Conservation (phyloP, 192 early-diverging fungal genomes). For the Coemansia sp. region DNA sequence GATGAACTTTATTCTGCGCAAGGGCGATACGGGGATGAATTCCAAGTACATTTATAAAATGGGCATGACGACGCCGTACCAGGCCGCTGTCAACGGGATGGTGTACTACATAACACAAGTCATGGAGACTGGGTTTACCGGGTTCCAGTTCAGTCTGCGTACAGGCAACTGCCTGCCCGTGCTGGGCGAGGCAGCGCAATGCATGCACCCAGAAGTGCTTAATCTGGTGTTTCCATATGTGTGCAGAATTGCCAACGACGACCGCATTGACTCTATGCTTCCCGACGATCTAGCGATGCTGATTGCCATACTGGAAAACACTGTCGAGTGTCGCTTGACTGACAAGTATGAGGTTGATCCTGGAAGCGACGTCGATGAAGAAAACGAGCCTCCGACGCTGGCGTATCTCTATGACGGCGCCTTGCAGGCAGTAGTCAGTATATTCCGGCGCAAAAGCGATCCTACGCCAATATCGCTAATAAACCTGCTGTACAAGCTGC, state of each 20-base stretch:
- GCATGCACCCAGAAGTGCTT: constrained; percentile 42
- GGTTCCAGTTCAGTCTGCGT: constrained; percentile 50
- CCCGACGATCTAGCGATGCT: constrained; percentile 40
- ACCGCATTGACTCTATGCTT: constrained; percentile 38
- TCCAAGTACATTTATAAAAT: constrained; percentile 18
- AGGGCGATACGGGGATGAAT: constrained; percentile 23
- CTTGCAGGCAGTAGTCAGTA: constrained; percentile 24
- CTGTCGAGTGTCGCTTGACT: constrained; percentile 24
- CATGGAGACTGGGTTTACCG: constrained; percentile 48
- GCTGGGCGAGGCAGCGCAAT: constrained; percentile 38
- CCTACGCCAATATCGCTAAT: constrained; percentile 17
- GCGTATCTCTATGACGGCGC: constrained; percentile 33
- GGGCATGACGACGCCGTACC: constrained; percentile 30
- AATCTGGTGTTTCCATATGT: constrained; percentile 46
- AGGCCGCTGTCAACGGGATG: constrained; percentile 49
- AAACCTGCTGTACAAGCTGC: constrained; percentile 31
- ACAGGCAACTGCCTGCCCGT: constrained; percentile 52
- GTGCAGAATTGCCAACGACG: constrained; percentile 45
- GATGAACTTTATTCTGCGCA: constrained; percentile 48
- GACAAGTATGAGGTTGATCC: constrained; percentile 11
- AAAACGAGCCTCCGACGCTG: constrained; percentile 10
- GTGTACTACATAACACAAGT: constrained; percentile 51
- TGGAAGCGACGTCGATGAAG: constrained; percentile 8
- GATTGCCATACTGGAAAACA: constrained; percentile 31
- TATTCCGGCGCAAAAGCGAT: constrained; percentile 15